Evolutionary conservation across 805 yeast species (phyloP).

Genomic region (Pichia cephalocereana): DNA sequence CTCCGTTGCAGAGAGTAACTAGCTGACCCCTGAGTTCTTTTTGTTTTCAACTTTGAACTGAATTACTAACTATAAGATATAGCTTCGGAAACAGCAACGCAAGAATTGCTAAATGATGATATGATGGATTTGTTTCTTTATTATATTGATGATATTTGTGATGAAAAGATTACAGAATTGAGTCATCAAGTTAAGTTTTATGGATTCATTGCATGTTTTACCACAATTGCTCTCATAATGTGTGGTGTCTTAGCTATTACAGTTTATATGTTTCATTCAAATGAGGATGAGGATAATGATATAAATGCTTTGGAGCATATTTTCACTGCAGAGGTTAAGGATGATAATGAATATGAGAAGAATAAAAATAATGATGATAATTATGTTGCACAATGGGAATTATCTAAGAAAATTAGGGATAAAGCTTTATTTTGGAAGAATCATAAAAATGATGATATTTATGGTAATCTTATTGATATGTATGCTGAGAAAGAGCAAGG

Average conservation of each 20-base stretch:
- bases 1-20: not conserved
- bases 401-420: not conserved
- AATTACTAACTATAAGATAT: too few species aligned
- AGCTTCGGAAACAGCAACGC: not conserved
- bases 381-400: not conserved
- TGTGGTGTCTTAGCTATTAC: not conserved
- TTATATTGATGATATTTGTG: conserved; percentile 11
- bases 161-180: conserved; percentile 12
- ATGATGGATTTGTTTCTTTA: conserved; percentile 2
- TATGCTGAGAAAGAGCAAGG: too few species aligned
- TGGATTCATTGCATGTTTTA: not conserved
- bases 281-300: not conserved
- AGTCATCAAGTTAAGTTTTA: conserved; percentile 9
- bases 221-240: not conserved
- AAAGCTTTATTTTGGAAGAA: not conserved
- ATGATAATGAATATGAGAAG: not conserved
- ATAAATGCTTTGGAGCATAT: too few species aligned
- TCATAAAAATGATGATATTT: not conserved
- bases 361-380: not conserved
- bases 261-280: not conserved
- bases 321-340: not conserved
- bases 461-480: not conserved
- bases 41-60: too few species aligned
- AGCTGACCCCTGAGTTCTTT: not conserved
- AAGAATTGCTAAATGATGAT: not conserved